These are phyloP conservation scores for Elongisporangium prolatum DNA, from an alignment of 352 stramenopile genomes.

Conservation along the genomic window DNA sequence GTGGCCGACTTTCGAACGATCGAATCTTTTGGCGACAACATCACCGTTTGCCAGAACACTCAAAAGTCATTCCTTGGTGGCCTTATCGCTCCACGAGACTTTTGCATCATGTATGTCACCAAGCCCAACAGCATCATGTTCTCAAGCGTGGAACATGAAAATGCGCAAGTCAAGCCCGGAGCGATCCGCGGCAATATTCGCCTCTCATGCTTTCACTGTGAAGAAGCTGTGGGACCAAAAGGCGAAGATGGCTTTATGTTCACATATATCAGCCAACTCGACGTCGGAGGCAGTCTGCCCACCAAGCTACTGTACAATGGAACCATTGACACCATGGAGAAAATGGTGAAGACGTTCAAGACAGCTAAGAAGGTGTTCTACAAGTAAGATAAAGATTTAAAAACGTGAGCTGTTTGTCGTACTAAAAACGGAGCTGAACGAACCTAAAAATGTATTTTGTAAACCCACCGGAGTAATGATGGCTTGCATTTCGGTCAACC, in stretches of 20 bases:
- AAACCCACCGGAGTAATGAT: too few relatives aligned
- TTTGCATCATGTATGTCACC: conserved; percentile 37
- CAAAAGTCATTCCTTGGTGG: conserved; percentile 56
- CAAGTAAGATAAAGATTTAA: conserved; percentile 4
- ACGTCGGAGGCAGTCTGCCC: conserved; percentile 45
- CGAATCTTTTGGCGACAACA: conserved; percentile 25
- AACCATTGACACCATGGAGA: conserved; percentile 57
- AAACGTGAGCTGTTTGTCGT: neutral
- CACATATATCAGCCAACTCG: conserved; percentile 49
- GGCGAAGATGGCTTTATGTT: conserved; percentile 27
- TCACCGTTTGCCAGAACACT: conserved; percentile 41
- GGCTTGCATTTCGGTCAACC: too few relatives aligned
- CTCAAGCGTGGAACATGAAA: conserved; percentile 35
- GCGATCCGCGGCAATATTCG: conserved; percentile 33
- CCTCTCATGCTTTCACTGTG: conserved; percentile 40
- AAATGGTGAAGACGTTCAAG: conserved; percentile 48
- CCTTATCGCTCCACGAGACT: conserved; percentile 48
- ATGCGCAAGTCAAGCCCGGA: conserved; percentile 22
- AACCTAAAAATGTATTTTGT: too few relatives aligned
- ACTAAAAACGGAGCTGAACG: neutral
- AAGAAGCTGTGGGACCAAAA: conserved; percentile 17
- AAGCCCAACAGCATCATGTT: conserved; percentile 26
- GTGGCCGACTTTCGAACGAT: conserved; percentile 43
- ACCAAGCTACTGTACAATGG: conserved; percentile 48
- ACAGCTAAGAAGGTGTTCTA: conserved; percentile 33